Base-by-base conservation (phyloP, 768 basidiomycete genomes). In the Rickenella mellea region DNA sequence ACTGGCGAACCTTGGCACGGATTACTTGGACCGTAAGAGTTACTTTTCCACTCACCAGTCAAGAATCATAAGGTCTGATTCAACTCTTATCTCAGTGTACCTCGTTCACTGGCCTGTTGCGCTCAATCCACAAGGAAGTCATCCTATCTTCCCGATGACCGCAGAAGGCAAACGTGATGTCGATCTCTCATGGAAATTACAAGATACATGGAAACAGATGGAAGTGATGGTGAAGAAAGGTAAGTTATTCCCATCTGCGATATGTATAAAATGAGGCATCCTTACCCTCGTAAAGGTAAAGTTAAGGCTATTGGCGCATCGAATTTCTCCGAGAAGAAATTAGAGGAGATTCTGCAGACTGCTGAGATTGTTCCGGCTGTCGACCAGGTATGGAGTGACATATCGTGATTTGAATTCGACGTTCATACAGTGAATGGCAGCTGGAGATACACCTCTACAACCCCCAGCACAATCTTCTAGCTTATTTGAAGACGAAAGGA, bases 101-200 rank as follows among this genome's bases (percentile, higher is more conserved):
- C 70, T 86, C 21, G 57, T 88, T 17, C 85, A 88, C 57, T 90
- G 87, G 86, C 89, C 88, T 1, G 62, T 89, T n/a, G 67, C 81
- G 24, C 54, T 83, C 51, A 83, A 83, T 53, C 73, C 77, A 9
- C 74, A 75, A 20, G 82, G 80, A 27, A 83, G 78, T 55, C 71
- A 81, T 53, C 73, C 66, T 7, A 48, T 55, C 3, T 65, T 82
- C 58, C 82, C 80, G 7, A 68, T 64, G 10, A 74, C 72, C 27
- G 71, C 78, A 1, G 67, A 80, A 54, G 76, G 84, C 43, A 70
- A 65, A 50, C 71, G 84, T 27, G 84, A 87, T 54, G 65, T 84
- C 36, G 75, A 80, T 50, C 69, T 71, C 51, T 66, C 72, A 29
- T 83, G 83, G 75, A 67, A 76, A 21, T 55, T 87, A 52, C 64